A percentile compares a stretch with the other conserved stretches of the same genome.
Evolutionary conservation across 208 protist species (phyloP).

Genomic region (Acanthamoeba royreba): DNA sequence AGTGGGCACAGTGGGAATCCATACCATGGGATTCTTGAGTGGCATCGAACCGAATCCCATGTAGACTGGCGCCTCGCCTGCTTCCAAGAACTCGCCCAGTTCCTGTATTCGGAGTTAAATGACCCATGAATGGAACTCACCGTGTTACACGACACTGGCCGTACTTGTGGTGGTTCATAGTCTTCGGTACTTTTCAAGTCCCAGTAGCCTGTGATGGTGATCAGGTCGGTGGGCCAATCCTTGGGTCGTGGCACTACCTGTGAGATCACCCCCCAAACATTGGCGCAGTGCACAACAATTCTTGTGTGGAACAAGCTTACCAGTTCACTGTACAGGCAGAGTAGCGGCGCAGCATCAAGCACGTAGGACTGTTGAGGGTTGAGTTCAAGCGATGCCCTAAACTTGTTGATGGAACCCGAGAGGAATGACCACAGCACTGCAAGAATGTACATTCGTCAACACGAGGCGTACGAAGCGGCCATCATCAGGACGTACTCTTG

Average conservation of each 20-base stretch:
- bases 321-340: background rate
- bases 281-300: background rate
- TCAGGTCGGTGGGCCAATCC: slow-evolving; percentile 55
- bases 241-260: slow-evolving; percentile 49
- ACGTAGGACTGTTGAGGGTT: background rate
- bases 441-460: too few species aligned
- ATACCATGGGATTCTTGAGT: slow-evolving; percentile 38
- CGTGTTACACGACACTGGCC: background rate
- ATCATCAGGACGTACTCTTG: too few species aligned
- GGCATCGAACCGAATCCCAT: slow-evolving; percentile 69
- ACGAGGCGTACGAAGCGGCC: too few species aligned
- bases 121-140: background rate
- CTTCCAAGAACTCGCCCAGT: background rate
- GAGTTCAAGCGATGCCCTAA: background rate
- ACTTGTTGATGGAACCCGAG: background rate
- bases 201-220: slow-evolving; percentile 62
- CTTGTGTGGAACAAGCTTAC: background rate
- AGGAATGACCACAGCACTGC: background rate
- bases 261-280: background rate
- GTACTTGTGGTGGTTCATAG: background rate
- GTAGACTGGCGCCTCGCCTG: slow-evolving; percentile 54
- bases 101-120: background rate
- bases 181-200: background rate
- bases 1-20: background rate
- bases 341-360: background rate